phyloP scores from a whole-genome alignment of 2,329 filamentous ascomycete species.

The Colletotrichum navitas region DNA sequence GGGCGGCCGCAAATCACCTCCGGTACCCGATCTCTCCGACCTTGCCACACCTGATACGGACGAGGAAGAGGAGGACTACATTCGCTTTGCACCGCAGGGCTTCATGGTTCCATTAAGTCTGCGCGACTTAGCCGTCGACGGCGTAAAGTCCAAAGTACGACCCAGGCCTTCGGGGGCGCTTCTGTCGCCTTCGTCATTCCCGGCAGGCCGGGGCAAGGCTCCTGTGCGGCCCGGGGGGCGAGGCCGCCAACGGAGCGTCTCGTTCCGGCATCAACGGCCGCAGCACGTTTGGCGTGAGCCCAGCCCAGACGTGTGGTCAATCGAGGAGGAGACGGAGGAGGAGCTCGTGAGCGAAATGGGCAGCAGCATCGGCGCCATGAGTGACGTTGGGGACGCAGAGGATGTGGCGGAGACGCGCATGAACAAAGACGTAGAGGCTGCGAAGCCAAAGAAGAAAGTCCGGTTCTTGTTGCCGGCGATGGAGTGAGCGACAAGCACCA shows the following conservation, averaged over 20 bases:
- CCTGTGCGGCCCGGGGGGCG: slow-evolving; percentile 47
- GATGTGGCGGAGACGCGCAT: slow-evolving; percentile 42
- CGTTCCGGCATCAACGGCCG: slow-evolving; percentile 54
- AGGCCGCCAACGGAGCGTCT: slow-evolving; percentile 47
- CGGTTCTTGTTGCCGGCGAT: slow-evolving; percentile 64
- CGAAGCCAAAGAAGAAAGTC: slow-evolving; percentile 68
- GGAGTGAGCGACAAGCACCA: slow-evolving; percentile 46
- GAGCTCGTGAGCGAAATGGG: slow-evolving; percentile 61
- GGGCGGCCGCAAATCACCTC: slow-evolving; percentile 49
- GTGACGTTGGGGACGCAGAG: slow-evolving; percentile 46
- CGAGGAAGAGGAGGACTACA: slow-evolving; percentile 64
- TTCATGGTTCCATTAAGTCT: slow-evolving; percentile 57
- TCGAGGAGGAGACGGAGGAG: slow-evolving; percentile 70
- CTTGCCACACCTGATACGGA: slow-evolving; percentile 58
- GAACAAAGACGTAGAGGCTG: slow-evolving; percentile 54
- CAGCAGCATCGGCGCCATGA: slow-evolving; percentile 48
- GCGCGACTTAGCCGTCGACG: slow-evolving; percentile 57
- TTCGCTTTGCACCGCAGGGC: slow-evolving; percentile 59
- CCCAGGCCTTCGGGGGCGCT: slow-evolving; percentile 49
- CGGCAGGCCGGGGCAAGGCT: slow-evolving; percentile 48
- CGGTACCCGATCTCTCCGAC: slow-evolving; percentile 56
- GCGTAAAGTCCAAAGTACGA: slow-evolving; percentile 46
- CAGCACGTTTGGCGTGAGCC: slow-evolving; percentile 68
- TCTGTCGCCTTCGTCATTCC: slow-evolving; percentile 50
- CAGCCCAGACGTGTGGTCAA: slow-evolving; percentile 71